Evolutionary conservation across 345 rosid genomes (phyloP), one percentile per base, ranked within the genome.

Genomic region (Mangifera indica): DNA sequence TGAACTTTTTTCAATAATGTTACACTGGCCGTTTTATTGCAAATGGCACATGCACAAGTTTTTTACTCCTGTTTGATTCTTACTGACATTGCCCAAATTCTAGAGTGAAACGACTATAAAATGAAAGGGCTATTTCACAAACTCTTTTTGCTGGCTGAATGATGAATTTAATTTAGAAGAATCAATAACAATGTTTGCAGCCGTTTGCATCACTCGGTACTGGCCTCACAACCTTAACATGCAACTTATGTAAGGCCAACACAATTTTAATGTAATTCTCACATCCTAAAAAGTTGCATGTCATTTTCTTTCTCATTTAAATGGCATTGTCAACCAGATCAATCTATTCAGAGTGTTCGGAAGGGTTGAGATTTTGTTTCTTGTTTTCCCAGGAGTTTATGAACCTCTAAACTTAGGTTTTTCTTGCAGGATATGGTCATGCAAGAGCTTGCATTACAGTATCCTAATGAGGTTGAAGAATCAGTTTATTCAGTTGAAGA

Each of bases 401-500:
- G 71, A 51, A 71, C 57, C 57, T 45, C 58, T 67, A 26, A 55
- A 32, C 55, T 60, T 49, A 14, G 48, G 7, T 73, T 69, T 69
- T 58, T 69, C 62, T 58, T 73, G 79, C 89, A 92, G 99, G 88
- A 81, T 66, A 70, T 52, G 45, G 66, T 67, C 26, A 54, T 46
- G 60, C 74, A 49, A 26, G 91, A 70, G 40, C 51, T 76, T 64
- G 25, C 60, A 55, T 40, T 79, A 63, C 81, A 77, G 65, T 76
- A 52, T 69, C 65, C 73, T 69, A 44, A 64, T 34, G 80, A 80
- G 66, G 77, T 86, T 80, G 85, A 73, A 73, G 85, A 84, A 79
- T 74, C 81, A 45, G 73, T 92, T 66, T 82, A 81, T 82, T 79
- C 77, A 24, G 86, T 89, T 69, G 93, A 82, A 77, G 73, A 80